Evolutionary conservation across 2,329 filamentous ascomycete genomes (phyloP).

Genomic region (Tolypocladium capitatum): DNA sequence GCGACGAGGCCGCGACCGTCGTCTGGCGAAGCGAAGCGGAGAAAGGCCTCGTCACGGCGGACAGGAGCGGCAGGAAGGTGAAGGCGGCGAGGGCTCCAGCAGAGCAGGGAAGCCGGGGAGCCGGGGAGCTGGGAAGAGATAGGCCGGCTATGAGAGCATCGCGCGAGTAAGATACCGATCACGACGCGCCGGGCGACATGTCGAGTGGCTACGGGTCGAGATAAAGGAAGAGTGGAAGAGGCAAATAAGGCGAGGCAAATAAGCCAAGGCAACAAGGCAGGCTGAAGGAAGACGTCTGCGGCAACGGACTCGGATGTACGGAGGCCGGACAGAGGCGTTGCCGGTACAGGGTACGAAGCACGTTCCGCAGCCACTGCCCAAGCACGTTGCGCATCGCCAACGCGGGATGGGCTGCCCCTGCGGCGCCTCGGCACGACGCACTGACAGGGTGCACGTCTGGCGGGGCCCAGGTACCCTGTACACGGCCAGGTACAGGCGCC

Average conservation of each 20-base stretch:
- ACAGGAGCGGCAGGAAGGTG: neutral
- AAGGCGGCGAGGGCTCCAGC: neutral
- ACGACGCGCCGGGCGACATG: constrained; percentile 14
- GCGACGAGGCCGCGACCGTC: neutral
- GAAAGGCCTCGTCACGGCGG: neutral
- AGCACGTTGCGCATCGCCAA: neutral
- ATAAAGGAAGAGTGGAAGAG: neutral
- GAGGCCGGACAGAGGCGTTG: too few relatives aligned
- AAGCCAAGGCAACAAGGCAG: too few relatives aligned
- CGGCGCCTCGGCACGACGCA: too few relatives aligned
- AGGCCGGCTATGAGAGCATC: constrained; percentile 18
- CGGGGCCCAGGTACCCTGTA: neutral
- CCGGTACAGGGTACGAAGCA: too few relatives aligned
- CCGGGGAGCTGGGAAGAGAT: constrained; percentile 5
- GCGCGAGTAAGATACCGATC: constrained; percentile 6
- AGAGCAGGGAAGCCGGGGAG: too few relatives aligned
- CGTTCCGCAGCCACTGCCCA: too few relatives aligned
- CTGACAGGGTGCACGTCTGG: too few relatives aligned
- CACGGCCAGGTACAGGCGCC: neutral
- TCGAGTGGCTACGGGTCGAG: neutral
- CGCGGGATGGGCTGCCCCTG: neutral
- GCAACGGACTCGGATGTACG: too few relatives aligned
- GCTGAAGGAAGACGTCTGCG: neutral
- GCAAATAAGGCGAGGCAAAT: too few relatives aligned
- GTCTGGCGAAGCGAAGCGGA: neutral